These are phyloP conservation scores for Mikania micrantha DNA, from an alignment of 129 eudicot genomes.

Conservation along the genomic window DNA sequence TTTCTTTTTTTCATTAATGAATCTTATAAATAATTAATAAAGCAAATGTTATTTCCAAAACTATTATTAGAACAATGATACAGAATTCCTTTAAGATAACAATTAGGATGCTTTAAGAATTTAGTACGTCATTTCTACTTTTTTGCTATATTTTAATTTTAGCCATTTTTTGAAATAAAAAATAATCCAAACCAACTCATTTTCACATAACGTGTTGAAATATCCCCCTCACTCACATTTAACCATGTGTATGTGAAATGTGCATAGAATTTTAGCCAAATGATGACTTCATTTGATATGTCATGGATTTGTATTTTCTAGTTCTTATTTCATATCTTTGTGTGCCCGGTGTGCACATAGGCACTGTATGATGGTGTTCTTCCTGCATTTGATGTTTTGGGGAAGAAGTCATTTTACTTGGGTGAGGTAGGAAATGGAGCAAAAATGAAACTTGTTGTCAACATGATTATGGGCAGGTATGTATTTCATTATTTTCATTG, in stretches of 20 bases:
- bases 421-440: conserved; percentile 97
- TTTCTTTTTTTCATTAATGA: not conserved
- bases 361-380: conserved; percentile 62
- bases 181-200: no score
- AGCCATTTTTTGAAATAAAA: no score
- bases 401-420: conserved; percentile 87
- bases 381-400: conserved; percentile 89
- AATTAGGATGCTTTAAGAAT: no score
- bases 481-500: not conserved
- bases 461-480: conserved; percentile 99
- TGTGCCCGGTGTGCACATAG: conserved; percentile 34
- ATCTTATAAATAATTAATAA: no score
- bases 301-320: not conserved
- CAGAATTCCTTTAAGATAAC: no score
- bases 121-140: no score
- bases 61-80: no score
- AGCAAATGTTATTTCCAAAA: no score
- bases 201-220: no score
- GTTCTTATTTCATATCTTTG: not conserved
- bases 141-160: no score
- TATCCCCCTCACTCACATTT: no score
- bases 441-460: conserved; percentile 95
- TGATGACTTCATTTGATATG: not conserved
- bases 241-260: no score
- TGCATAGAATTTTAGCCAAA: not conserved